Conservation (phyloP, 2,329 filamentous ascomycete genomes). For the Neobulgaria alba region DNA sequence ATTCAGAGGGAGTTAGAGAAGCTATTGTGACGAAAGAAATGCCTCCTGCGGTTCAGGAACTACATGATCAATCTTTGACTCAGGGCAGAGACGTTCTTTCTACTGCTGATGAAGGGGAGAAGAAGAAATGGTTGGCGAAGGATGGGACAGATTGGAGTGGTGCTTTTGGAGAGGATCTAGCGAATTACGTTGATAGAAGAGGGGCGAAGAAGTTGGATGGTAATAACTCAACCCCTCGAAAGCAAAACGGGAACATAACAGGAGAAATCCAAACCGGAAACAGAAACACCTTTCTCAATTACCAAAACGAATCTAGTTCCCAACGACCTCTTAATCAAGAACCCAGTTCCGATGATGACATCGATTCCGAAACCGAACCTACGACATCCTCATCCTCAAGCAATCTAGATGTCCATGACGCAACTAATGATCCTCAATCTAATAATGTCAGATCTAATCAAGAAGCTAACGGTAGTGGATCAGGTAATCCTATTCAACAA, state of each 20-base stretch:
- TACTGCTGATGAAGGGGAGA: conserved; percentile 61
- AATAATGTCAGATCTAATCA: conserved; percentile 2
- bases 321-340: conserved; percentile 27
- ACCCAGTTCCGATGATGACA: conserved; percentile 15
- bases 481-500: conserved; percentile 46
- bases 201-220: conserved; percentile 9
- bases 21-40: conserved; percentile 65
- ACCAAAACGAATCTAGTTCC: conserved; percentile 5
- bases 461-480: conserved; percentile 10
- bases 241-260: too few species aligned
- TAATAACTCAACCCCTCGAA: too few species aligned
- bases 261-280: not conserved
- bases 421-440: conserved; percentile 15
- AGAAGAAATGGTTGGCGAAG: conserved; percentile 67
- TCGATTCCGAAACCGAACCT: conserved; percentile 18
- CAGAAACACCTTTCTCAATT: not conserved
- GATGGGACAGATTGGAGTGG: conserved; percentile 81
- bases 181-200: conserved; percentile 19
- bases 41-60: conserved; percentile 59
- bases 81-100: conserved; percentile 76
- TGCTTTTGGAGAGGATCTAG: conserved; percentile 73
- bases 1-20: conserved; percentile 73
- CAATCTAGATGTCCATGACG: conserved; percentile 53
- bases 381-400: conserved; percentile 13
- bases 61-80: conserved; percentile 75